Base-by-base conservation (phyloP, 192 early-diverging fungal species). In the Phycomyces nitens region DNA sequence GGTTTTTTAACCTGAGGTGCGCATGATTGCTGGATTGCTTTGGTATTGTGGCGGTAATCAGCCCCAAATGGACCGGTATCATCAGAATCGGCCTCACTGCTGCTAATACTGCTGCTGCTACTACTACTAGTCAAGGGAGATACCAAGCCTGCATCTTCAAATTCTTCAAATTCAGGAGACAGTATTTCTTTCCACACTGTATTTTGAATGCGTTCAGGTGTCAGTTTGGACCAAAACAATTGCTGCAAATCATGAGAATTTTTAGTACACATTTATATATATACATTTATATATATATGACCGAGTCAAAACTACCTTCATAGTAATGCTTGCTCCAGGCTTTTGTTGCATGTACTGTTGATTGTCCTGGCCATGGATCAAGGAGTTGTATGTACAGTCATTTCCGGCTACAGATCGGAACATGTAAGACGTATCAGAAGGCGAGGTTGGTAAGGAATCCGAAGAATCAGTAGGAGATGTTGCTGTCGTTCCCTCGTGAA, bases 181-280 rank as follows among this genome's bases (percentile, higher is more conserved):
- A 47, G 21, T 6, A 84, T 80, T 9, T 84, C 80, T 54, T 77
- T 68, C 82, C 82, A 84, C 0, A 84, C 75, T 21, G 82, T 84
- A 29, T 78, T 61, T 1, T 66, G 60, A 58, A 82, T 74, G 20
- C 71, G 62, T 24, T 79, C 75, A 9, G 68, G 53, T 2, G 82
- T 70, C 12, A 84, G 51, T 27, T 84, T 84, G 60, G 71, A 77
- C 82, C 82, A 84, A 68, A 84, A 84, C 10, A 84, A 70, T 70
- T 82, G 80, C 69, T 82, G 40, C 39, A 2, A n/a, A n/a, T n/a
- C n/a, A n/a, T n/a, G n/a, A n/a, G n/a, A n/a, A n/a, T n/a, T n/a
- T n/a, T n/a, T n/a, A n/a, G n/a, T n/a, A n/a, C n/a, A n/a, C n/a
- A n/a, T n/a, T n/a, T n/a, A n/a, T n/a, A n/a, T n/a, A n/a, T n/a